These are phyloP conservation scores for Gomphus bonarii DNA, from an alignment of 1,284 basidiomycete species.

Conservation along the genomic window DNA sequence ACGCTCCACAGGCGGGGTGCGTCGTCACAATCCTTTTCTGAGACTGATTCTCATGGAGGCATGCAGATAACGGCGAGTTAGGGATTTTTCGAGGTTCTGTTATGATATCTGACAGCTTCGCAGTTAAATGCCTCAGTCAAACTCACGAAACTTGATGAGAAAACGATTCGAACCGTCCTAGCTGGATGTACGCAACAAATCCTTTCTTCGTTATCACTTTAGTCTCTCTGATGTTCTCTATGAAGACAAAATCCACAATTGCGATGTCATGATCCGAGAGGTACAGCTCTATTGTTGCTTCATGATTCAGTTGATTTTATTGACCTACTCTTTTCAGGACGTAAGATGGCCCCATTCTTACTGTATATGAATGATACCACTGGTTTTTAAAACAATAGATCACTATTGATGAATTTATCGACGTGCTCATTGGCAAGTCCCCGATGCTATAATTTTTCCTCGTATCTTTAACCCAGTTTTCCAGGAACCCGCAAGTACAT, in stretches of 20 bases:
- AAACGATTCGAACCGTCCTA: conserved; percentile 85
- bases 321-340: conserved; percentile 32
- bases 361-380: neutral
- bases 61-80: conserved; percentile 40
- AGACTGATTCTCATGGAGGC: neutral
- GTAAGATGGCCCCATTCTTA: conserved; percentile 35
- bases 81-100: conserved; percentile 10
- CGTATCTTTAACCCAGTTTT: conserved; percentile 10
- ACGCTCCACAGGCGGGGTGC: conserved; percentile 85
- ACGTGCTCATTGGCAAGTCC: conserved; percentile 76
- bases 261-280: conserved; percentile 94
- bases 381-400: conserved; percentile 42
- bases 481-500: conserved; percentile 88
- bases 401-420: conserved; percentile 94
- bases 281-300: neutral
- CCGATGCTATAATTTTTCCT: neutral
- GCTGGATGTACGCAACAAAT: conserved; percentile 55
- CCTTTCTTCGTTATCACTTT: neutral
- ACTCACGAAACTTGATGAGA: conserved; percentile 90
- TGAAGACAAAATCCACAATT: conserved; percentile 80
- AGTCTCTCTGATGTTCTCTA: conserved; percentile 5
- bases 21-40: conserved; percentile 20
- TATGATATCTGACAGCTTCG: conserved; percentile 9
- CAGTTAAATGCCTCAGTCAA: conserved; percentile 88
- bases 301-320: neutral